Evolutionary conservation across 768 basidiomycete species (phyloP).

Genomic region (Lactifluus echinatus): DNA sequence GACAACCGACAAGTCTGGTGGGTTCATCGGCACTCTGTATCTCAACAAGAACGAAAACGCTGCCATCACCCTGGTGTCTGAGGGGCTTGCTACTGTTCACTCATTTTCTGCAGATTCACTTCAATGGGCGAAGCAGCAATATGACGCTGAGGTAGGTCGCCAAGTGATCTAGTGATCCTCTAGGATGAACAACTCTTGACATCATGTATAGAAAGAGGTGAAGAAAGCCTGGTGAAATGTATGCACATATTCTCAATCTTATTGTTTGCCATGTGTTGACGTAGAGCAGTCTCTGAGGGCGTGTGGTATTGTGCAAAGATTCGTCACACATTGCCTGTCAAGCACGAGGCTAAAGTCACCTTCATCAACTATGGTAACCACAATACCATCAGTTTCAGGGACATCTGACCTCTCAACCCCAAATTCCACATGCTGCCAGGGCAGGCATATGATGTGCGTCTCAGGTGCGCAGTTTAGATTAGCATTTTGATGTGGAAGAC

Average conservation of each 20-base stretch:
- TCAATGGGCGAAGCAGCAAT: too few relatives aligned
- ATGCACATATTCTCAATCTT: too few relatives aligned
- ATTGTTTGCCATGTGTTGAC: background rate
- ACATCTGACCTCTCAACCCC: slow-evolving; percentile 80
- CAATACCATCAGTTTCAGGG: slow-evolving; percentile 70
- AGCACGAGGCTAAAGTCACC: slow-evolving; percentile 89
- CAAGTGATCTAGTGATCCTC: slow-evolving; percentile 8
- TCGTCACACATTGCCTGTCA: slow-evolving; percentile 73
- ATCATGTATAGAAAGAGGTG: too few relatives aligned
- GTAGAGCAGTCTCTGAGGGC: slow-evolving; percentile 69
- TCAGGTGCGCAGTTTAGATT: slow-evolving; percentile 58
- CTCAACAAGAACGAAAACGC: slow-evolving; percentile 80
- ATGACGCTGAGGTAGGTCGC: too few relatives aligned
- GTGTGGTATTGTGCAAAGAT: slow-evolving; percentile 95
- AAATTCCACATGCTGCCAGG: too few relatives aligned
- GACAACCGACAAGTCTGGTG: slow-evolving; percentile 85
- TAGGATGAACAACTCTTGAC: background rate
- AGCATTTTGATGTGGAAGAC: too few relatives aligned
- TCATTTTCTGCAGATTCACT: slow-evolving; percentile 84
- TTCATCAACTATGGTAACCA: slow-evolving; percentile 97
- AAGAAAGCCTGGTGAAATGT: too few relatives aligned
- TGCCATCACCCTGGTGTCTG: slow-evolving; percentile 83
- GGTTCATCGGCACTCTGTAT: slow-evolving; percentile 86
- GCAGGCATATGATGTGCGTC: slow-evolving; percentile 92
- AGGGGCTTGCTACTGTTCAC: slow-evolving; percentile 81